phyloP scores from a whole-genome alignment of 306 rosid species.

The Medicago ruthenica region DNA sequence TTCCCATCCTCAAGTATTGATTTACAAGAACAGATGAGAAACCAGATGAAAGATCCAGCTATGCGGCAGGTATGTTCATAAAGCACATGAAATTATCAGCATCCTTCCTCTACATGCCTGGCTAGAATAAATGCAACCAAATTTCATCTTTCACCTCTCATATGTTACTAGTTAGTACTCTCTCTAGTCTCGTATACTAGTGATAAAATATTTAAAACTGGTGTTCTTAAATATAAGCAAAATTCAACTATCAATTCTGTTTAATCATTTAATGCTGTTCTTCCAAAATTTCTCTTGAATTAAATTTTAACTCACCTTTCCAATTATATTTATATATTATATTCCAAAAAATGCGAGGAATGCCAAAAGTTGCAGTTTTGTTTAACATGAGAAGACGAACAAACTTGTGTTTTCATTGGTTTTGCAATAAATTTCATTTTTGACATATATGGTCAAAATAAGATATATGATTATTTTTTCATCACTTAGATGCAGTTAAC shows the following conservation, averaged over 20 bases:
- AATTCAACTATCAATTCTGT: background rate
- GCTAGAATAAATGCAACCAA: conserved; percentile 28
- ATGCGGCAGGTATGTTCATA: conserved; percentile 79
- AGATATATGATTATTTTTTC: background rate
- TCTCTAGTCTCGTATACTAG: background rate
- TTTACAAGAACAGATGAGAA: conserved; percentile 94
- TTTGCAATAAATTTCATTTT: too few species aligned
- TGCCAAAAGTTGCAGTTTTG: background rate
- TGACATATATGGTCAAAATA: too few species aligned
- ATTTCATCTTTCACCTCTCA: conserved; percentile 1
- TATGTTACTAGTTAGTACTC: conserved; percentile 1
- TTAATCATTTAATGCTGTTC: background rate
- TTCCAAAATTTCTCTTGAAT: background rate
- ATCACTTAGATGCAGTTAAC: background rate
- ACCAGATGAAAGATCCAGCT: conserved; percentile 96
- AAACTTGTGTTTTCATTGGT: too few species aligned
- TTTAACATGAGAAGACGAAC: background rate
- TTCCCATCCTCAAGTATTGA: conserved; percentile 73
- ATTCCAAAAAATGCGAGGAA: background rate
- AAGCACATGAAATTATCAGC: conserved; percentile 6
- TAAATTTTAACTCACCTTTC: background rate
- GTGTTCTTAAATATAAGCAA: background rate
- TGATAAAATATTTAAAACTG: background rate
- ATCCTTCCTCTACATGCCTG: conserved; percentile 8
- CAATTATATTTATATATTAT: background rate